Evolutionary conservation across 1,139 yeast genomes (phyloP).

Genomic region (Blastobotrys arbuscula): DNA sequence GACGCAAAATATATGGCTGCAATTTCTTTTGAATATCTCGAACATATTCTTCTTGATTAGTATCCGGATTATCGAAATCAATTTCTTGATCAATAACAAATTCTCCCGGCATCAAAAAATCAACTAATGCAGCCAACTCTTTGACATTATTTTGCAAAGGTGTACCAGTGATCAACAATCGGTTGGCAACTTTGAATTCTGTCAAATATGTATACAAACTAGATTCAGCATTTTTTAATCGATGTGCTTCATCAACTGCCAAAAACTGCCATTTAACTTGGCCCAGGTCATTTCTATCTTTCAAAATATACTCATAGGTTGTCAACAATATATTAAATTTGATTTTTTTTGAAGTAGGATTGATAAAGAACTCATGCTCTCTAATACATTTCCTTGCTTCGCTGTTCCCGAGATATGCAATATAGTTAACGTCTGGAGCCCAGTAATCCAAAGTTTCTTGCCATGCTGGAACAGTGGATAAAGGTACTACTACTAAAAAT

Average conservation of each 20-base stretch:
- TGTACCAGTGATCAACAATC: slow-evolving; percentile 93
- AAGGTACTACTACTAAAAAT: slow-evolving; percentile 90
- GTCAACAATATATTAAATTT: slow-evolving; percentile 86
- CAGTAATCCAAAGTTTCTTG: slow-evolving; percentile 97
- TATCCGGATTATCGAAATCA: slow-evolving; percentile 85
- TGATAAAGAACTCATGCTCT: slow-evolving; percentile 74
- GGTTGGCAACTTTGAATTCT: slow-evolving; percentile 76
- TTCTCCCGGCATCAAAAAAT: slow-evolving; percentile 94
- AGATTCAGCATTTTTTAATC: slow-evolving; percentile 90
- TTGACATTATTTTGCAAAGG: slow-evolving; percentile 94
- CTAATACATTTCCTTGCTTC: slow-evolving; percentile 77
- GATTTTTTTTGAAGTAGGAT: slow-evolving; percentile 48
- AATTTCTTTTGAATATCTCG: slow-evolving; percentile 76
- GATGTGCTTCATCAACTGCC: slow-evolving; percentile 98
- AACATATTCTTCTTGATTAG: slow-evolving; percentile 81
- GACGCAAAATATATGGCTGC: slow-evolving; percentile 86
- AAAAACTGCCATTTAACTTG: slow-evolving; percentile 88
- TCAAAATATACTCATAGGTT: slow-evolving; percentile 91
- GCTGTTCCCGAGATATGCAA: slow-evolving; percentile 89
- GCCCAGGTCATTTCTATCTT: slow-evolving; percentile 78
- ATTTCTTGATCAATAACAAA: slow-evolving; percentile 87
- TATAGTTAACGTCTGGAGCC: slow-evolving; percentile 94
- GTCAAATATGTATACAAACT: slow-evolving; percentile 83
- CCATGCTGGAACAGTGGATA: slow-evolving; percentile 98
- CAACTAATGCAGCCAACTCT: slow-evolving; percentile 90